Conservation (phyloP, 2,329 filamentous ascomycete genomes). For the Colletotrichum limetticola region DNA sequence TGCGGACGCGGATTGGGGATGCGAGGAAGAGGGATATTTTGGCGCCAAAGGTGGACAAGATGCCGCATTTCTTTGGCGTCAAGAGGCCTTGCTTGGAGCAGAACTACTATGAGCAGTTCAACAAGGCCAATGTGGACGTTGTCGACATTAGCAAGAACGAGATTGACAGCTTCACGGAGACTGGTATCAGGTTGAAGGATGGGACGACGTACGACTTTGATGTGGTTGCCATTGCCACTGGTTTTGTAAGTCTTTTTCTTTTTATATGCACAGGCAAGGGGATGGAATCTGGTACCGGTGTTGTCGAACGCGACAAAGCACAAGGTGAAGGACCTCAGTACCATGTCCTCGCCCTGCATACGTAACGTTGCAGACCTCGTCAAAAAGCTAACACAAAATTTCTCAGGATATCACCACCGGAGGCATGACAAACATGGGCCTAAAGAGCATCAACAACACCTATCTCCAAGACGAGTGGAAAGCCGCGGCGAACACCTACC, state of each 20-base stretch:
- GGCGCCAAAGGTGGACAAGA: conserved; percentile 55
- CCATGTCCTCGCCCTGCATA: neutral
- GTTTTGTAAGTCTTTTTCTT: conserved; percentile 50
- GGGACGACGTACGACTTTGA: conserved; percentile 56
- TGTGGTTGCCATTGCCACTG: conserved; percentile 56
- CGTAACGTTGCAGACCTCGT: neutral
- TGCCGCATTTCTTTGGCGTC: conserved; percentile 64
- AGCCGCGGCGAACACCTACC: conserved; percentile 53
- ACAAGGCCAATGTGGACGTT: conserved; percentile 53
- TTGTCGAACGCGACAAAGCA: neutral
- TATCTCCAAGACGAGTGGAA: conserved; percentile 56
- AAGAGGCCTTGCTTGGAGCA: conserved; percentile 59
- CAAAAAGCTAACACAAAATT: neutral
- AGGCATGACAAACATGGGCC: conserved; percentile 57
- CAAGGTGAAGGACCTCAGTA: neutral
- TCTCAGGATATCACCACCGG: conserved; percentile 14
- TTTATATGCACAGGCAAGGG: neutral
- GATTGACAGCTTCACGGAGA: conserved; percentile 54
- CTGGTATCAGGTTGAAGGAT: conserved; percentile 51
- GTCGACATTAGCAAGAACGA: conserved; percentile 53
- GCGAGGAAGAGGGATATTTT: conserved; percentile 60
- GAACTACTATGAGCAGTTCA: conserved; percentile 60
- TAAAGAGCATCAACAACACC: conserved; percentile 51
- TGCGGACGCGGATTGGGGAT: conserved; percentile 60
- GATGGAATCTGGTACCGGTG: neutral